Evolutionary conservation across 495 filamentous ascomycete genomes (phyloP).

Genomic region (Emericellopsis terricola): DNA sequence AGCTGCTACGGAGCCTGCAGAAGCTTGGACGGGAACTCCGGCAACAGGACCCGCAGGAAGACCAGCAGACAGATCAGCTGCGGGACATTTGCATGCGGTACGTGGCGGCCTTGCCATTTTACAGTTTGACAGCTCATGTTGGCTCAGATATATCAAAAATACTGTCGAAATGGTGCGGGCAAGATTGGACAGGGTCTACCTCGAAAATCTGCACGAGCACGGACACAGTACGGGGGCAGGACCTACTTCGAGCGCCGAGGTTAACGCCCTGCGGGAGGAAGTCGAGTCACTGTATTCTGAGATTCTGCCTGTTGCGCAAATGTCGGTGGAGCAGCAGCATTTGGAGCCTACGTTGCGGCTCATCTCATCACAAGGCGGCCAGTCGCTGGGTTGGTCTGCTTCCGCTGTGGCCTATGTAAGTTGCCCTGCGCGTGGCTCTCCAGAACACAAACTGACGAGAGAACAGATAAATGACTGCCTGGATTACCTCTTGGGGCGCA

Average conservation of each 20-base stretch:
- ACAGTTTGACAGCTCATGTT: background rate
- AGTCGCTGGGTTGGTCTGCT: constrained; percentile 14
- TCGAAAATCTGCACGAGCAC: constrained; percentile 17
- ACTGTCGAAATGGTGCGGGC: constrained; percentile 26
- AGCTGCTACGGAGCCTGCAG: constrained; percentile 26
- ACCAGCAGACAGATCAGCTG: constrained; percentile 15
- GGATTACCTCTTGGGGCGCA: constrained; percentile 17
- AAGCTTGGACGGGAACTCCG: constrained; percentile 28
- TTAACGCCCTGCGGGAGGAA: constrained; percentile 33
- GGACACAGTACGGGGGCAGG: constrained; percentile 6
- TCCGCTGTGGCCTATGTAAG: constrained; percentile 24
- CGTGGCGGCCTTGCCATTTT: background rate
- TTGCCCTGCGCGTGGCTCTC: constrained; percentile 3
- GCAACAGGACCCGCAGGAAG: constrained; percentile 17
- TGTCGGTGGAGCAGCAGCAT: constrained; percentile 42
- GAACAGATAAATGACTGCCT: constrained; percentile 18
- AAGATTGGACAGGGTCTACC: constrained; percentile 25
- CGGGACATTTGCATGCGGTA: constrained; percentile 22
- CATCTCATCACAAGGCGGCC: constrained; percentile 16
- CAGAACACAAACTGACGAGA: too few species aligned
- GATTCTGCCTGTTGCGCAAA: constrained; percentile 41
- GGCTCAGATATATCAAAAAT: constrained; percentile 19
- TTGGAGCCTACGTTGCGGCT: constrained; percentile 33
- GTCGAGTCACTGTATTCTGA: constrained; percentile 44
- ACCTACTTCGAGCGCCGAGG: constrained; percentile 10